phyloP scores from a whole-genome alignment of 495 filamentous ascomycete species.

The Pseudevernia furfuracea region DNA sequence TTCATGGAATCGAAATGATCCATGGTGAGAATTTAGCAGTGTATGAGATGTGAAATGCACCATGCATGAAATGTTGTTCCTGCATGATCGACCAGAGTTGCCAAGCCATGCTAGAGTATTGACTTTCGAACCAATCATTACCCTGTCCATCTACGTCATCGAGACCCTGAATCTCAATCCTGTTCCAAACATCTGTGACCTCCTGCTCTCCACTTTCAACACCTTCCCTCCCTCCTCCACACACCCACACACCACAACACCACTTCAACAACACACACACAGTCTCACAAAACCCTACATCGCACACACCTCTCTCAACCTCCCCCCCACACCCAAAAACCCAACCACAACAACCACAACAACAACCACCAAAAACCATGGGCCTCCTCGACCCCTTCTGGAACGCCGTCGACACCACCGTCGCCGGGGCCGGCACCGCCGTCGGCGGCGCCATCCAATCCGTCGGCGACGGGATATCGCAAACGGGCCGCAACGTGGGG shows the following conservation, averaged over 20 bases:
- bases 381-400: constrained; percentile 26
- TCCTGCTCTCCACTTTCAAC: background rate
- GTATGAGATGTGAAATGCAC: too few relatives aligned
- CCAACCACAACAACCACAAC: background rate
- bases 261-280: too few relatives aligned
- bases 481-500: constrained; percentile 31
- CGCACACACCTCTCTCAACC: background rate
- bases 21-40: background rate
- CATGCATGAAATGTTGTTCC: background rate
- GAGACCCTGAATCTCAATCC: constrained; percentile 10
- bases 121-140: constrained; percentile 3
- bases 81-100: background rate
- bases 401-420: constrained; percentile 21
- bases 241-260: background rate
- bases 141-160: constrained; percentile 9
- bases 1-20: too few relatives aligned
- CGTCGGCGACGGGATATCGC: constrained; percentile 27
- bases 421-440: constrained; percentile 22
- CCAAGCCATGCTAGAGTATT: background rate
- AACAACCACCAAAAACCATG: constrained; percentile 15
- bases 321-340: background rate
- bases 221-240: background rate
- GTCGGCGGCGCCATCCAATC: constrained; percentile 26
- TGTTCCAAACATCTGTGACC: constrained; percentile 2
- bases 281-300: too few relatives aligned